These are phyloP conservation scores for Peronosclerospora sorghi DNA, from an alignment of 352 stramenopile genomes.

Conservation along the genomic window DNA sequence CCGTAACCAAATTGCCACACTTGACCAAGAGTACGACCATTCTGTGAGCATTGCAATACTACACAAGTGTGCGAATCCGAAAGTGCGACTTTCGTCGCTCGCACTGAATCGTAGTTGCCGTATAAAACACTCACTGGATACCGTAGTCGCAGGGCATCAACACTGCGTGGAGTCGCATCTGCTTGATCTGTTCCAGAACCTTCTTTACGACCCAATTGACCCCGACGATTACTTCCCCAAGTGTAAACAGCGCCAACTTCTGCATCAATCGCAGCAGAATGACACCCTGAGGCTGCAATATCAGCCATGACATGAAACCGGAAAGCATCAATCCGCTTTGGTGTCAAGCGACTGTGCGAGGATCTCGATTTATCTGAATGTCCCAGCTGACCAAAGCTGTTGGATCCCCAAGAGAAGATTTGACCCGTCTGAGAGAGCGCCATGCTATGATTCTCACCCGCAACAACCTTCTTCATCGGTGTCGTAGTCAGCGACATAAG, in stretches of 20 bases:
- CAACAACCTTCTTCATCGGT: constrained; percentile 51
- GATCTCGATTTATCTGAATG: constrained; percentile 47
- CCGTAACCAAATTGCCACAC: constrained; percentile 77
- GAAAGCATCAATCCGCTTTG: constrained; percentile 68
- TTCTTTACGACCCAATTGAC: constrained; percentile 71
- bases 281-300: constrained; percentile 60
- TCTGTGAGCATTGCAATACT: constrained; percentile 42
- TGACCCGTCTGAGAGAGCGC: constrained; percentile 53
- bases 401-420: constrained; percentile 77
- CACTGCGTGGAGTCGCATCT: constrained; percentile 37
- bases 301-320: constrained; percentile 35
- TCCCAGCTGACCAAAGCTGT: constrained; percentile 69
- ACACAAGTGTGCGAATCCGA: constrained; percentile 70
- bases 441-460: constrained; percentile 74
- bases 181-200: constrained; percentile 54
- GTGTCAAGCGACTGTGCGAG: constrained; percentile 42
- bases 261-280: constrained; percentile 55
- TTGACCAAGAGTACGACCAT: constrained; percentile 46
- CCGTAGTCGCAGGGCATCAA: constrained; percentile 43
- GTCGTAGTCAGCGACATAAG: constrained; percentile 37
- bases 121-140: constrained; percentile 54
- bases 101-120: constrained; percentile 36
- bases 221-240: constrained; percentile 74
- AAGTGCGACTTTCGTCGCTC: constrained; percentile 39
- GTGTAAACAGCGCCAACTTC: constrained; percentile 45